These are phyloP conservation scores for Knufia petricola DNA, from an alignment of 2,329 filamentous ascomycete species.

Conservation along the genomic window DNA sequence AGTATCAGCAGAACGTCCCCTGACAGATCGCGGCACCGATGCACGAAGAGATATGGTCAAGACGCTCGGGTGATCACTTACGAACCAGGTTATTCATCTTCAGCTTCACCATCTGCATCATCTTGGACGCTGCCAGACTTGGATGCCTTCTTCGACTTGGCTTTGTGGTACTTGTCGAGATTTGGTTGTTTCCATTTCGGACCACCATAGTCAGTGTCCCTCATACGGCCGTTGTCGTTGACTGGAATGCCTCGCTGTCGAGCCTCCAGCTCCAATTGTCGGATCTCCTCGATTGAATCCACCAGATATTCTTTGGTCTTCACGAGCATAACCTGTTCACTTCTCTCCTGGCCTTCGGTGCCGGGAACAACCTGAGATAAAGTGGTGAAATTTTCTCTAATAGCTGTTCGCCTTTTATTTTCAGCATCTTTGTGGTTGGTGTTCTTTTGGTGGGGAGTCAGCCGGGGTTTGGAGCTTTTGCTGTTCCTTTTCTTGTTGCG, in stretches of 20 bases:
- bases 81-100: background rate
- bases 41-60: background rate
- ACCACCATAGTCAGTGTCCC: constrained; percentile 20
- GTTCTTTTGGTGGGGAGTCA: constrained; percentile 63
- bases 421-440: constrained; percentile 62
- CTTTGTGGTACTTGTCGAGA: constrained; percentile 19
- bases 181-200: constrained; percentile 15
- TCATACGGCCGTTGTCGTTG: constrained; percentile 10
- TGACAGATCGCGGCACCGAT: background rate
- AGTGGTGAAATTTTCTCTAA: constrained; percentile 73
- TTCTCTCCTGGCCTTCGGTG: constrained; percentile 70
- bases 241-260: constrained; percentile 15
- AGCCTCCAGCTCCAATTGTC: constrained; percentile 43
- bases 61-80: background rate
- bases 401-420: constrained; percentile 59
- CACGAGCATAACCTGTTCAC: constrained; percentile 73
- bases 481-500: constrained; percentile 15
- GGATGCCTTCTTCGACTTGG: constrained; percentile 14
- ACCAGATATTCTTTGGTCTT: constrained; percentile 58
- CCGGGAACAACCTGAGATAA: constrained; percentile 73
- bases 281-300: constrained; percentile 50
- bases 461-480: constrained; percentile 48
- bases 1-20: background rate
- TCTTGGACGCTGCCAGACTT: background rate
- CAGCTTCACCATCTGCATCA: constrained; percentile 8